Evolutionary conservation across 371 early-diverging fungal genomes (phyloP).

Genomic region (Nosema muscidifuracis): DNA sequence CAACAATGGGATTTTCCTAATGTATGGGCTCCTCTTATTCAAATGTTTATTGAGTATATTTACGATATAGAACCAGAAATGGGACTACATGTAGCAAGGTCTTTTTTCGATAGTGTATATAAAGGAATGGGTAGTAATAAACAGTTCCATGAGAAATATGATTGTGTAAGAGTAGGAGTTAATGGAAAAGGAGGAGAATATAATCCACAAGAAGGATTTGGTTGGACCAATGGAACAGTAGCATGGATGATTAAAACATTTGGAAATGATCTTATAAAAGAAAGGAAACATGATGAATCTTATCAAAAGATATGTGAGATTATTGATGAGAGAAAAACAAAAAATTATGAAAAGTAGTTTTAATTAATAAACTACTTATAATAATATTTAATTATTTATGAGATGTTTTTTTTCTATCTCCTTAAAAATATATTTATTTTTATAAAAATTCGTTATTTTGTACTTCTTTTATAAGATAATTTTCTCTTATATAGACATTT

Average conservation of each 20-base stretch:
- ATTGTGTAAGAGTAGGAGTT: slow-evolving; percentile 65
- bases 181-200: slow-evolving; percentile 76
- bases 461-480: too few relatives aligned
- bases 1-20: slow-evolving; percentile 79
- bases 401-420: too few relatives aligned
- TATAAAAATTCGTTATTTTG: too few relatives aligned
- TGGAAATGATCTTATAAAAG: slow-evolving; percentile 49
- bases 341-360: too few relatives aligned
- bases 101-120: slow-evolving; percentile 63
- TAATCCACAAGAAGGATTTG: slow-evolving; percentile 74
- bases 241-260: slow-evolving; percentile 67
- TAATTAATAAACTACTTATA: too few relatives aligned
- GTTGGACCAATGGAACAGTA: slow-evolving; percentile 81
- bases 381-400: too few relatives aligned
- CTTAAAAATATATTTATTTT: too few relatives aligned
- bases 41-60: slow-evolving; percentile 47
- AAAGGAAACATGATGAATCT: slow-evolving; percentile 12
- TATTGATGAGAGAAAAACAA: background rate
- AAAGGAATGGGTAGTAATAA: slow-evolving; percentile 70
- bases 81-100: slow-evolving; percentile 66
- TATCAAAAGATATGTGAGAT: slow-evolving; percentile 23
- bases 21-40: slow-evolving; percentile 69
- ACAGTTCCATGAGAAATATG: slow-evolving; percentile 75
- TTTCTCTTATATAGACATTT: too few relatives aligned
- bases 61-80: slow-evolving; percentile 38